Conservation (phyloP, 441 rosid genomes). For the Jatropha multifida region DNA sequence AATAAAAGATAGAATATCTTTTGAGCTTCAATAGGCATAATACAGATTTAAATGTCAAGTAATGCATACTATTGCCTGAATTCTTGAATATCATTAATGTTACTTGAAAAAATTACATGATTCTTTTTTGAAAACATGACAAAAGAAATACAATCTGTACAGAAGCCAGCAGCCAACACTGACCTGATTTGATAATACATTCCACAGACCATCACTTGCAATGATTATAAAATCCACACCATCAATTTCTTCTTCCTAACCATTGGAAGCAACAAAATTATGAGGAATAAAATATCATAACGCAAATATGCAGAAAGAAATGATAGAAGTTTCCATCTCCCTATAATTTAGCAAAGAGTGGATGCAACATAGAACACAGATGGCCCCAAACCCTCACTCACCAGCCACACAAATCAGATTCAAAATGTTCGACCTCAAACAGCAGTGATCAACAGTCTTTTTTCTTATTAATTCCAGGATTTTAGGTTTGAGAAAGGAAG, state of each 20-base stretch:
- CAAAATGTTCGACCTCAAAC: not conserved
- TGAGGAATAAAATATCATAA: slow-evolving; percentile 15
- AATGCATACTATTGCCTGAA: not conserved
- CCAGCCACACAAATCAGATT: not conserved
- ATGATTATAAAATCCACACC: slow-evolving; percentile 67
- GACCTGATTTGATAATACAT: slow-evolving; percentile 77
- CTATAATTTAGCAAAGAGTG: not conserved
- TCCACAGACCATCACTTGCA: slow-evolving; percentile 91
- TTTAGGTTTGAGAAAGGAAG: not conserved
- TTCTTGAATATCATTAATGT: not conserved
- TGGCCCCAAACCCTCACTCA: not conserved
- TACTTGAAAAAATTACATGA: not conserved
- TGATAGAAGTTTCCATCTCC: not conserved
- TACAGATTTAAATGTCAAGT: not conserved
- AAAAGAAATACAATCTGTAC: too few relatives aligned
- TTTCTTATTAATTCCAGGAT: not conserved
- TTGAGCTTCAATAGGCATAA: not conserved
- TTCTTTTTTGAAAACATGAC: not conserved
- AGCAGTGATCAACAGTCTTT: not conserved
- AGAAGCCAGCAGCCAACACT: slow-evolving; percentile 1
- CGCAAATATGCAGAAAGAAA: not conserved
- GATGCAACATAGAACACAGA: not conserved
- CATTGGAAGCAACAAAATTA: slow-evolving; percentile 15
- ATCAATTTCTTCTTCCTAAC: slow-evolving; percentile 69
- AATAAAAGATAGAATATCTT: not conserved